Evolutionary conservation across 2,329 filamentous ascomycete species (phyloP).

Genomic region (Fusarium staphyleae): DNA sequence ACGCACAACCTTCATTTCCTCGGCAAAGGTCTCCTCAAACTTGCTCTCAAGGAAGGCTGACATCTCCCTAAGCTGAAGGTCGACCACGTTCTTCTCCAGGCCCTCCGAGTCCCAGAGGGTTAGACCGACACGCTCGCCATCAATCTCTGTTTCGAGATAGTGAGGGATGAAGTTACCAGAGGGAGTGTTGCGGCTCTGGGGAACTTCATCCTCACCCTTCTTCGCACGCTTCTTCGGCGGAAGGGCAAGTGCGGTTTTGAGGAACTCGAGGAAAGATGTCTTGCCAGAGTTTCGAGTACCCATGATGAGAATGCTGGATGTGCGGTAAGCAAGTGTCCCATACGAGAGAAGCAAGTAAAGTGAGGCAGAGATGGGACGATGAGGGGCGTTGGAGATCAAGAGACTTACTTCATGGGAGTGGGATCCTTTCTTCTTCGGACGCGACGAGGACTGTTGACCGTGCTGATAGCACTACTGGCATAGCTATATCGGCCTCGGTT

Average conservation of each 20-base stretch:
- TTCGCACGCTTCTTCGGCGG: slow-evolving; percentile 78
- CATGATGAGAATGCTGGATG: slow-evolving; percentile 82
- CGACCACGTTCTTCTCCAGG: slow-evolving; percentile 91
- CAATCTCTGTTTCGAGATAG: slow-evolving; percentile 93
- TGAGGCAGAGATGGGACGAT: not conserved
- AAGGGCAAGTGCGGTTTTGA: slow-evolving; percentile 83
- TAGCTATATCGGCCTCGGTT: slow-evolving; percentile 96
- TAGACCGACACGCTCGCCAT: slow-evolving; percentile 87
- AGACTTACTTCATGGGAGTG: slow-evolving; percentile 93
- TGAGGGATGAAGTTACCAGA: slow-evolving; percentile 81
- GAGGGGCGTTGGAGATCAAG: not conserved
- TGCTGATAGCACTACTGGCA: slow-evolving; percentile 88
- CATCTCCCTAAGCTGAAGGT: slow-evolving; percentile 92
- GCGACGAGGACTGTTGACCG: slow-evolving; percentile 89
- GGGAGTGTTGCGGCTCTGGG: slow-evolving; percentile 58
- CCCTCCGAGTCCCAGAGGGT: slow-evolving; percentile 98
- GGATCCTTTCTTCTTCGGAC: slow-evolving; percentile 96
- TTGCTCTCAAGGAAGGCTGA: slow-evolving; percentile 94
- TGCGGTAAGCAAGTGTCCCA: slow-evolving; percentile 2
- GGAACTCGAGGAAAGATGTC: slow-evolving; percentile 95
- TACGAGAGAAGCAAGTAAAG: not conserved
- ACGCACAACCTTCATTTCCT: slow-evolving; percentile 97
- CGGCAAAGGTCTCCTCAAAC: slow-evolving; percentile 95
- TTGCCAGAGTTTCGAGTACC: slow-evolving; percentile 90
- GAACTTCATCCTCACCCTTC: slow-evolving; percentile 64